Percentiles rank a stretch among this genome's conserved stretches.
Evolutionary conservation across 1,284 basidiomycete genomes (phyloP).

Genomic region (Austropuccinia psidii): DNA sequence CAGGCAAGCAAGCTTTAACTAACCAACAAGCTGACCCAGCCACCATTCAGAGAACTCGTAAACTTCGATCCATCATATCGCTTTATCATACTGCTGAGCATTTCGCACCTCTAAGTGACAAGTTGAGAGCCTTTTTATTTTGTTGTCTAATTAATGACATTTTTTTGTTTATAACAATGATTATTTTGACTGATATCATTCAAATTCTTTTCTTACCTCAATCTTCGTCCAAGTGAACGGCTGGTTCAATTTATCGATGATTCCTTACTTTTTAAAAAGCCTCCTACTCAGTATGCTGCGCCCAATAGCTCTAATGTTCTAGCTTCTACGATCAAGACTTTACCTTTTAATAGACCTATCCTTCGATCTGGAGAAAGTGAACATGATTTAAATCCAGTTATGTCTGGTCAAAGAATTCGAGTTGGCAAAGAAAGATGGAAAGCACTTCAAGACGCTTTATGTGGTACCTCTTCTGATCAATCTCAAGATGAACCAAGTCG

Average conservation of each 20-base stretch:
- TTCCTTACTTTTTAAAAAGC: conserved; percentile 22
- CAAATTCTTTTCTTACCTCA: not conserved
- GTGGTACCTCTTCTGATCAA: conserved; percentile 5
- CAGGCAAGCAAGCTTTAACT: too few relatives aligned
- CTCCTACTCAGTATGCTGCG: conserved; percentile 10
- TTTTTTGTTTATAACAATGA: not conserved
- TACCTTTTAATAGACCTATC: conserved; percentile 19
- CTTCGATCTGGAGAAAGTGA: conserved; percentile 18
- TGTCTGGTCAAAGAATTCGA: not conserved
- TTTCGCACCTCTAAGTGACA: conserved; percentile 18
- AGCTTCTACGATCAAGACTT: not conserved
- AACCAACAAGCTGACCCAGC: too few relatives aligned
- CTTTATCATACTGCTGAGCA: conserved; percentile 28
- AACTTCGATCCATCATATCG: conserved; percentile 28
- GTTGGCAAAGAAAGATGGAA: conserved; percentile 16
- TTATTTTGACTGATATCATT: not conserved
- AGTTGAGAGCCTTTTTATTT: conserved; percentile 1
- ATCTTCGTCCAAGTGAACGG: conserved; percentile 1
- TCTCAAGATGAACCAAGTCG: not conserved
- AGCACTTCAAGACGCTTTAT: conserved; percentile 21
- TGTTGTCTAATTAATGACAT: not conserved
- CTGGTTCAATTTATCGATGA: conserved; percentile 34
- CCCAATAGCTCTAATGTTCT: not conserved
- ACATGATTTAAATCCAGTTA: conserved; percentile 20
- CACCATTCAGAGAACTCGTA: too few relatives aligned